Evolutionary conservation across 306 rosid species (phyloP).

Genomic region (Senna siamea): DNA sequence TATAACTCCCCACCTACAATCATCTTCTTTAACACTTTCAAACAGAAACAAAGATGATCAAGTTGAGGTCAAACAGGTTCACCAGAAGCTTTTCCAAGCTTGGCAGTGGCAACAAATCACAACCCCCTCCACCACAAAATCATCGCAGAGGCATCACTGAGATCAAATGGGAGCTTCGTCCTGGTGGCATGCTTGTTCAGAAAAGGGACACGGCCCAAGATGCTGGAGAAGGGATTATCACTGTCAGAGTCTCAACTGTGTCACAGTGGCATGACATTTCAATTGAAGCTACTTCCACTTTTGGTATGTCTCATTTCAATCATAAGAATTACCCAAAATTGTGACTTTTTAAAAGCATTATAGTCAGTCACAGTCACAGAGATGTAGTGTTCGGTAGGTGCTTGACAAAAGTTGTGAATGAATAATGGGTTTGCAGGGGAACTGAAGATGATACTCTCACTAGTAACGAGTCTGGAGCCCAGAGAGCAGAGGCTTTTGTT

Average conservation of each 20-base stretch:
- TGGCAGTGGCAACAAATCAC: conserved; percentile 40
- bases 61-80: conserved; percentile 79
- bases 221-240: conserved; percentile 59
- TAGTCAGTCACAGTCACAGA: background rate
- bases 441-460: conserved; percentile 73
- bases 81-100: conserved; percentile 70
- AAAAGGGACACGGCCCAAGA: conserved; percentile 62
- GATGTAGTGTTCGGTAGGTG: background rate
- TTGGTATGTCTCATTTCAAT: conserved; percentile 65
- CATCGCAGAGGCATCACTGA: conserved; percentile 43
- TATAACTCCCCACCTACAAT: conserved; percentile 49
- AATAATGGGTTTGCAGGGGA: conserved; percentile 56
- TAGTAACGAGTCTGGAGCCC: conserved; percentile 75
- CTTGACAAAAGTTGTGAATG: conserved; percentile 16
- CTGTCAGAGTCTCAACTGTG: conserved; percentile 81
- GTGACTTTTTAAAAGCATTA: background rate
- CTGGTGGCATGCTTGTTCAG: conserved; percentile 99
- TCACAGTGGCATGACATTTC: conserved; percentile 80
- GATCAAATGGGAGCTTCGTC: conserved; percentile 93
- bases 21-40: conserved; percentile 1
- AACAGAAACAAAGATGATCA: conserved; percentile 56
- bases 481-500: conserved; percentile 82
- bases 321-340: background rate
- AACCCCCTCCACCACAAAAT: conserved; percentile 35
- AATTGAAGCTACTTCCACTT: conserved; percentile 77